phyloP scores from a whole-genome alignment of 352 stramenopile genomes.

The Pythium sukuiense region DNA sequence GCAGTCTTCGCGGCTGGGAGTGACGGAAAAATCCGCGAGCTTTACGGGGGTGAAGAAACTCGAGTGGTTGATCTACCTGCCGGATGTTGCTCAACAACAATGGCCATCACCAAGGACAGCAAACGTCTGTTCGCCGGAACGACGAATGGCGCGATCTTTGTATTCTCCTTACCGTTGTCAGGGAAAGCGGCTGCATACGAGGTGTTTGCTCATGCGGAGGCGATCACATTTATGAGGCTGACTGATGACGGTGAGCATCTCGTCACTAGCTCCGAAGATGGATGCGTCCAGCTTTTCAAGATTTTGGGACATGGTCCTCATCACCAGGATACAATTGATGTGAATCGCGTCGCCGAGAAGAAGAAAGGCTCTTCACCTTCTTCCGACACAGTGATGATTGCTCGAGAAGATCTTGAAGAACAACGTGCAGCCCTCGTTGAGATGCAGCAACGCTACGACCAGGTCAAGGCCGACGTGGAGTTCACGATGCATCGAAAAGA shows the following conservation, averaged over 20 bases:
- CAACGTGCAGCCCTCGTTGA: conserved; percentile 45
- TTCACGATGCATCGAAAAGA: conserved; percentile 85
- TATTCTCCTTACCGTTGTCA: conserved; percentile 63
- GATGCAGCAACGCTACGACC: conserved; percentile 70
- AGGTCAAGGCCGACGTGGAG: conserved; percentile 82
- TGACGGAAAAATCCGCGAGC: conserved; percentile 68
- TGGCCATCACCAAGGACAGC: conserved; percentile 61
- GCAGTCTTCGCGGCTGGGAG: conserved; percentile 56
- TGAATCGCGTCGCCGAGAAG: conserved; percentile 11
- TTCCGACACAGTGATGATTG: conserved; percentile 63
- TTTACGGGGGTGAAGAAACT: conserved; percentile 60
- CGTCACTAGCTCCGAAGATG: conserved; percentile 64
- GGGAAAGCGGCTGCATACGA: conserved; percentile 37
- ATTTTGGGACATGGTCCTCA: conserved; percentile 25
- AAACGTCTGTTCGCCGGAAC: conserved; percentile 71
- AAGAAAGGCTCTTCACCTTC: conserved; percentile 19
- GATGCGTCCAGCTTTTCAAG: conserved; percentile 60
- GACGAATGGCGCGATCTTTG: conserved; percentile 54
- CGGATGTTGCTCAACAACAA: conserved; percentile 43
- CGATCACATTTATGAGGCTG: conserved; percentile 67
- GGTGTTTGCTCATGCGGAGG: conserved; percentile 56
- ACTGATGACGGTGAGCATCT: conserved; percentile 69
- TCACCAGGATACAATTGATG: neutral
- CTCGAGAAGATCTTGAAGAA: conserved; percentile 80
- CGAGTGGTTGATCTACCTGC: conserved; percentile 45